Conservation (phyloP, 225 moss, liverwort and hornwort species). For the Lunularia cruciata region DNA sequence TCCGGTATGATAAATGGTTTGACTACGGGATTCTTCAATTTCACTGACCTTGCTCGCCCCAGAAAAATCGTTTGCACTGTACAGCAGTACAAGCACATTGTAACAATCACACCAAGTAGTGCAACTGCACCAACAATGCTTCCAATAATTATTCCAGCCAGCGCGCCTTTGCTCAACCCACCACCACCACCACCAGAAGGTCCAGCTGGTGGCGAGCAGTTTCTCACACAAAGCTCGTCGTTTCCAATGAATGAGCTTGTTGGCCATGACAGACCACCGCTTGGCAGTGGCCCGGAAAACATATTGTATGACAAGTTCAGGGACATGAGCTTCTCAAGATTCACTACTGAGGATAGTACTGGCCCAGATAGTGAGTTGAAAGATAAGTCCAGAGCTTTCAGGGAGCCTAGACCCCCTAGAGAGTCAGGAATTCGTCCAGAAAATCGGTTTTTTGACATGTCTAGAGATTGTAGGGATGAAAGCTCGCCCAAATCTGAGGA, state of each 20-base stretch:
- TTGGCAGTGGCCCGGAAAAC: slow-evolving; percentile 5
- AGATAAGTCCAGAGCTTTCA: slow-evolving; percentile 14
- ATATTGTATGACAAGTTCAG: slow-evolving; percentile 18
- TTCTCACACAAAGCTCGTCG: slow-evolving; percentile 6
- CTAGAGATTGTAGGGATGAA: background rate
- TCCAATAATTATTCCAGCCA: slow-evolving; percentile 3
- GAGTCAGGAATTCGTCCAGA: slow-evolving; percentile 2
- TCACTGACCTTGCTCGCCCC: background rate
- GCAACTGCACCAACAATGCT: background rate
- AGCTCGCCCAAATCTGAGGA: background rate
- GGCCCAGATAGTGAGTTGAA: background rate
- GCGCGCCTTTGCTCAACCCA: background rate
- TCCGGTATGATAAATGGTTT: slow-evolving; percentile 23
- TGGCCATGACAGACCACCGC: background rate
- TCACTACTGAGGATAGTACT: background rate
- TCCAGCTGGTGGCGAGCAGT: background rate
- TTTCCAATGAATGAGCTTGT: slow-evolving; percentile 17
- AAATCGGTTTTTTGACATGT: slow-evolving; percentile 2
- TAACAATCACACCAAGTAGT: background rate
- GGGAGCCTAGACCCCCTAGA: background rate
- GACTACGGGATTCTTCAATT: background rate
- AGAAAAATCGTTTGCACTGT: background rate
- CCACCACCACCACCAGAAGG: background rate
- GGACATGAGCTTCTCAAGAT: background rate
- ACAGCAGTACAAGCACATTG: background rate